A percentile compares a stretch with the other conserved stretches of the same genome.
Evolutionary conservation across 352 stramenopile species (phyloP).

Genomic region (Phytophthora europaea): DNA sequence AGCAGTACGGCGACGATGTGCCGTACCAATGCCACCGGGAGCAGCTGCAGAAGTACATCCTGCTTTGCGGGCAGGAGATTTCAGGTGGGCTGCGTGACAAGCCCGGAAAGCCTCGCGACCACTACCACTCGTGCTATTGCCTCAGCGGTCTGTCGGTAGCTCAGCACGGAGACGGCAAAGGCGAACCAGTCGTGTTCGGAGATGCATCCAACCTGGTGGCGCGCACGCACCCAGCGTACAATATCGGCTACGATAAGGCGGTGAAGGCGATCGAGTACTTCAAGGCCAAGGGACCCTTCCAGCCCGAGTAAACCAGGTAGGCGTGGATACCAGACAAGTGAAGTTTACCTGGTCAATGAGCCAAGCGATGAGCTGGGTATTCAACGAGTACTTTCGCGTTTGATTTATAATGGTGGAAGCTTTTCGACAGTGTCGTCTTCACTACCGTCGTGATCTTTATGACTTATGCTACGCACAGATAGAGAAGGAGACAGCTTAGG

Average conservation of each 20-base stretch:
- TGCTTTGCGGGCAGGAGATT: constrained; percentile 96
- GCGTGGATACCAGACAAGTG: background rate
- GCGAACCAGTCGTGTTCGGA: constrained; percentile 61
- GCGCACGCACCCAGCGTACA: constrained; percentile 93
- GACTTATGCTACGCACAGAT: constrained; percentile 40
- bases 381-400: constrained; percentile 25
- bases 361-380: constrained; percentile 16
- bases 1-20: constrained; percentile 43
- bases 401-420: constrained; percentile 52
- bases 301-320: constrained; percentile 36
- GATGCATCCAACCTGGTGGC: constrained; percentile 78
- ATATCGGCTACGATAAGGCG: constrained; percentile 93
- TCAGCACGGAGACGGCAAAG: constrained; percentile 82
- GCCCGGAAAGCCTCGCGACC: constrained; percentile 95
- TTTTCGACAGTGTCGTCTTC: constrained; percentile 49
- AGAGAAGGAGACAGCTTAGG: constrained; percentile 56
- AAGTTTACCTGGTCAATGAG: constrained; percentile 12
- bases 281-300: constrained; percentile 61
- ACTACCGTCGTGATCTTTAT: constrained; percentile 36
- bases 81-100: constrained; percentile 95
- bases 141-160: constrained; percentile 96
- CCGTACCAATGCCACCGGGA: constrained; percentile 79
- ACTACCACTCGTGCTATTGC: constrained; percentile 99
- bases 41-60: constrained; percentile 93
- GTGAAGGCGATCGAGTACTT: constrained; percentile 76